Base-by-base conservation (phyloP, 2,329 filamentous ascomycete species). In the Penicillium sp. region DNA sequence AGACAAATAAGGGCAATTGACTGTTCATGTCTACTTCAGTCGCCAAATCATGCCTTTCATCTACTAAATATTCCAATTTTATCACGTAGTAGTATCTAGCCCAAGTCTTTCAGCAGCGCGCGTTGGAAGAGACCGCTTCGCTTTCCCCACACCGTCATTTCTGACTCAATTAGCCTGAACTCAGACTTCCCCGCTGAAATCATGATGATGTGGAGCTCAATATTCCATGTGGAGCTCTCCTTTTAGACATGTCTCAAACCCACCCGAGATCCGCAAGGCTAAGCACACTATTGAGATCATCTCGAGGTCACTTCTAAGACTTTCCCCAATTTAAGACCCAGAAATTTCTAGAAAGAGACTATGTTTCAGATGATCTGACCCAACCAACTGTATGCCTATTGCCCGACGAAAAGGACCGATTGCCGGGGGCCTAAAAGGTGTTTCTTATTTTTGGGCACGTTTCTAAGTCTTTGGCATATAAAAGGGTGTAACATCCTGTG, bases 331-430 rank as follows among this genome's bases (percentile, higher is more conserved):
- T 21, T 16, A 19, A 6, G 8, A 11, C 21, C 37, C 37, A 42
- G 37, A 21, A 16, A 42, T n/a, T n/a, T 51, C 48, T 56, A n/a
- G 31, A 48, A 51, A 51, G 39, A 51, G 37, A n/a, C 31, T 16
- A 13, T 57, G 55, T 54, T 54, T 57, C 55, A 19, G 55, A 54
- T 33, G 55, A 57, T 57, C 55, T 44, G 33, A 42, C 50, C 46
- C 43, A 53, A 39, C 19, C 21, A 37, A 37, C 16, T 11, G 26
- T 3, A 39, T 11, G 42, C 35, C 11, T 42, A 51, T 24, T 50
- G 29, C 47, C 55, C 55, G 55, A 51, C 44, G 39, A 11, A 19
- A 47, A 45, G 24, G n/a, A 13, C n/a, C 21, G 29, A 9, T 46
- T 24, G 35, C 16, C 19, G 31, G 49, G 42, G 43, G 33, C 24